Evolutionary conservation across 2,329 filamentous ascomycete species (phyloP).

Genomic region (Alternaria novae-zelandiae): DNA sequence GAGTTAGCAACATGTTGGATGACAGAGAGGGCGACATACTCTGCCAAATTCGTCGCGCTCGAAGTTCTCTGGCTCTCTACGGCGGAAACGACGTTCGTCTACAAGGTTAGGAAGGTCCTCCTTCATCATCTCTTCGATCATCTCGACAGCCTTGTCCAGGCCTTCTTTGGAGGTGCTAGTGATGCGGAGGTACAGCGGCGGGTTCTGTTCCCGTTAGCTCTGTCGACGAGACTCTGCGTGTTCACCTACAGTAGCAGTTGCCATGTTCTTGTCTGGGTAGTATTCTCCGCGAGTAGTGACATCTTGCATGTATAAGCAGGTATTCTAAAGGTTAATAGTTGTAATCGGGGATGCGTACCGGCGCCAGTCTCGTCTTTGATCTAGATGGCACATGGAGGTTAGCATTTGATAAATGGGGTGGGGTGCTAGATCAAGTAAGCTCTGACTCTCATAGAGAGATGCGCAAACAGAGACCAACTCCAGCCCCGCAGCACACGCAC

Average conservation of each 20-base stretch:
- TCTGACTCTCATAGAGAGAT: conserved; percentile 49
- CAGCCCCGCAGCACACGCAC: conserved; percentile 61
- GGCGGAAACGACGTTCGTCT: conserved; percentile 89
- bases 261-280: conserved; percentile 97
- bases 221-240: background rate
- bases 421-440: conserved; percentile 57
- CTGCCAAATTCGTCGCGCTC: conserved; percentile 91
- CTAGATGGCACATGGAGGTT: conserved; percentile 90
- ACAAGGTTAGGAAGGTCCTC: conserved; percentile 95
- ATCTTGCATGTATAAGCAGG: conserved; percentile 79
- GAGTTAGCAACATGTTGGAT: conserved; percentile 30
- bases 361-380: conserved; percentile 99
- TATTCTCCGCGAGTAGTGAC: conserved; percentile 97
- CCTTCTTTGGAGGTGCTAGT: conserved; percentile 91
- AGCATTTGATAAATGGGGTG: conserved; percentile 83
- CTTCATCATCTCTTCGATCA: conserved; percentile 95
- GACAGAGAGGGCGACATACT: conserved; percentile 59
- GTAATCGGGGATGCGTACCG: conserved; percentile 85
- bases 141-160: conserved; percentile 83
- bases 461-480: conserved; percentile 39
- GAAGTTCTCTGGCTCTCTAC: conserved; percentile 78
- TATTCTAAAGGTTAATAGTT: conserved; percentile 65
- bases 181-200: conserved; percentile 91
- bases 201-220: conserved; percentile 66
- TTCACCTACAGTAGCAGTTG: conserved; percentile 76